Evolutionary conservation across 306 rosid species (phyloP).

Genomic region (Lathyrus aphaca): DNA sequence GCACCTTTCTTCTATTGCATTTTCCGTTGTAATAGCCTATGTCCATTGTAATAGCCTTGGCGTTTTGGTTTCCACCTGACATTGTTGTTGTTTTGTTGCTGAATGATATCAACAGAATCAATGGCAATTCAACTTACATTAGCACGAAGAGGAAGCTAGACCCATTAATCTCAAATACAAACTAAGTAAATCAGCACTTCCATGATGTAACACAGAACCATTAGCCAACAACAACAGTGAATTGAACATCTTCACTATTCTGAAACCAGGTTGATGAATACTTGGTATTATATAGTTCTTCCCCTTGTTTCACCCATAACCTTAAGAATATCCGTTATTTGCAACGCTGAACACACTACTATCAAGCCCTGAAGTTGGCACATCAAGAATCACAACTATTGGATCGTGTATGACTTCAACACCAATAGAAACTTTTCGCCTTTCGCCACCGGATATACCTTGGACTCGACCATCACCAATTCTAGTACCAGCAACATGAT

Average conservation of each 20-base stretch:
- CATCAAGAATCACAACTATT: constrained; percentile 75
- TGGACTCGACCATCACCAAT: constrained; percentile 78
- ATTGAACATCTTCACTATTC: constrained; percentile 76
- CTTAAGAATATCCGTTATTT: constrained; percentile 82
- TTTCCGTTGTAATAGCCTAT: neutral
- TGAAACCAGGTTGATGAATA: constrained; percentile 91
- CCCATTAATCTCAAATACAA: constrained; percentile 66
- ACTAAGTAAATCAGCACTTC: constrained; percentile 68
- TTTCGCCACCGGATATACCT: constrained; percentile 91
- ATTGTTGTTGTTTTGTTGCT: constrained; percentile 41
- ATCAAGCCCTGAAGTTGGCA: constrained; percentile 96
- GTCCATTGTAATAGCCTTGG: neutral
- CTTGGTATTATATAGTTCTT: constrained; percentile 68
- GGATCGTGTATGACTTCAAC: constrained; percentile 95
- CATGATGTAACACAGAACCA: constrained; percentile 79
- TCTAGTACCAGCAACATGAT: constrained; percentile 64
- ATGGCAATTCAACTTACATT: constrained; percentile 83
- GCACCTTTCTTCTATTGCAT: constrained; percentile 44
- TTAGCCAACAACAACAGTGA: constrained; percentile 69
- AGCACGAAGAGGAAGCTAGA: constrained; percentile 76
- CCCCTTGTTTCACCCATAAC: constrained; percentile 77
- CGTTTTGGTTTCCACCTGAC: constrained; percentile 22
- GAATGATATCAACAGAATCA: constrained; percentile 71
- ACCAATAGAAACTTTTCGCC: constrained; percentile 88
- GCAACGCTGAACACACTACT: constrained; percentile 83